Percentiles rank a stretch among this genome's conserved stretches.
phyloP scores from a whole-genome alignment of 2,329 filamentous ascomycete species.

The Sporothrix brunneoviolacea region DNA sequence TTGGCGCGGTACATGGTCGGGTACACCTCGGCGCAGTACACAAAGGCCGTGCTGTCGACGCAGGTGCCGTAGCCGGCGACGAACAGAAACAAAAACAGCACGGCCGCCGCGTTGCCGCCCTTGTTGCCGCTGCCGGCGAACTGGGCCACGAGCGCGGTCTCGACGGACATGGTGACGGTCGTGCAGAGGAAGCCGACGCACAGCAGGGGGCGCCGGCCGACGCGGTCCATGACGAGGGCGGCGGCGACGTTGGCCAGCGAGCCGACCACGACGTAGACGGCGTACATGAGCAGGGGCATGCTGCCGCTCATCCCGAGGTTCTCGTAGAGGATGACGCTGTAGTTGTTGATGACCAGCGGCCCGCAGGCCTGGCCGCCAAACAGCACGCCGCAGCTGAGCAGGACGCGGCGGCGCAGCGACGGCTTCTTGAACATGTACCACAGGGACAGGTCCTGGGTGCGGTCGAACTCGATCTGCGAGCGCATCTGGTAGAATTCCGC shows the following conservation, averaged over 20 bases:
- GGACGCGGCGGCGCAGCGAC: constrained; percentile 32
- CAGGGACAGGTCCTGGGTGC: constrained; percentile 24
- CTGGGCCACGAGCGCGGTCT: constrained; percentile 11
- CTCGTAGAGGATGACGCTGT: constrained; percentile 7
- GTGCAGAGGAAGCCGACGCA: constrained; percentile 8
- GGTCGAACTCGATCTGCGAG: constrained; percentile 36
- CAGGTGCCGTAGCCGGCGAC: constrained; percentile 7
- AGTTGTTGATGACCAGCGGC: constrained; percentile 10
- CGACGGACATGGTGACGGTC: constrained; percentile 9
- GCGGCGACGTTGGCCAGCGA: constrained; percentile 7
- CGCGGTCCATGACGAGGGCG: constrained; percentile 10
- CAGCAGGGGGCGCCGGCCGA: constrained; percentile 10
- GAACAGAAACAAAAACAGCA: constrained; percentile 11
- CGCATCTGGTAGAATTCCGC: constrained; percentile 39
- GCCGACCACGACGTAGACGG: constrained; percentile 8
- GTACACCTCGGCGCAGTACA: constrained; percentile 13
- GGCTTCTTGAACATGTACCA: constrained; percentile 33
- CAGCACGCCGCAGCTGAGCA: constrained; percentile 26
- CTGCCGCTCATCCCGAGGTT: constrained; percentile 7
- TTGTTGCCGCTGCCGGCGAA: constrained; percentile 8
- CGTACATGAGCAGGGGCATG: constrained; percentile 13
- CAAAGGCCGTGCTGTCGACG: constrained; percentile 11
- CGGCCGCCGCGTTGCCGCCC: constrained; percentile 11
- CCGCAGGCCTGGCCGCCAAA: constrained; percentile 10
- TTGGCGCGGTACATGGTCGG: constrained; percentile 12